Base-by-base conservation (phyloP, 1,284 basidiomycete species). In the Tylopilus sp. region DNA sequence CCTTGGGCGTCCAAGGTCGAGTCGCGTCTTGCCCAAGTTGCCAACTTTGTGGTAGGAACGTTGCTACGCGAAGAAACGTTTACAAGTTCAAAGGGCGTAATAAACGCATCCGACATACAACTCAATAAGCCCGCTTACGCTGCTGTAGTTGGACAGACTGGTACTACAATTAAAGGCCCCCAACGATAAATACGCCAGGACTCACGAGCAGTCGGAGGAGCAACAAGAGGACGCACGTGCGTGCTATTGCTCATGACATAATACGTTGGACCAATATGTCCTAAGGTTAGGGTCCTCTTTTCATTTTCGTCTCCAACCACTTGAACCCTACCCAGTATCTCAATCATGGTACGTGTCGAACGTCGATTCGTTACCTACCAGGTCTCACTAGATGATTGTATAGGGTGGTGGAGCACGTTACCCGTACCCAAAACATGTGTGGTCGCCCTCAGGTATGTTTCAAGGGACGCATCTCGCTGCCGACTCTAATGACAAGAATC, bases 401-500 rank as follows among this genome's bases (percentile, higher is more conserved):
- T 34, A 85, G 82, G 82, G 83, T 48, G 83, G 82, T 68, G 82
- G 82, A 58, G 74, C 70, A 48, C 77, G 81, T 69, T 85, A 83
- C 74, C 81, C 81, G 7, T 85, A 79, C 63, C 82, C 83, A 20
- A 85, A 84, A 68, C 74, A 79, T 56, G 83, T 85, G 44, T 85
- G 83, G 82, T 80, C 82, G 31, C 83, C 83, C 60, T 72, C 82
- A 59, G 82, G 82, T 83, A 44, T 29, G 60, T 56, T 31, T 41
- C 28, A 44, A 40, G 44, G 9, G 14, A 36, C 28, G 10, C 26
- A 18, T 30, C 38, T 42, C 26, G 11, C 21, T 35, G 26, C 37
- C 3, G 4, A 18, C 45, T 29, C 33, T 30, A 35, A 21, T 51
- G 42, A 60, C 43, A 14, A 6, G 30, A 28, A 35, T 15, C 36